Percentiles rank a stretch among this genome's conserved stretches.
phyloP scores from a whole-genome alignment of 2,329 filamentous ascomycete genomes.

The Cladosporium oxysporum region DNA sequence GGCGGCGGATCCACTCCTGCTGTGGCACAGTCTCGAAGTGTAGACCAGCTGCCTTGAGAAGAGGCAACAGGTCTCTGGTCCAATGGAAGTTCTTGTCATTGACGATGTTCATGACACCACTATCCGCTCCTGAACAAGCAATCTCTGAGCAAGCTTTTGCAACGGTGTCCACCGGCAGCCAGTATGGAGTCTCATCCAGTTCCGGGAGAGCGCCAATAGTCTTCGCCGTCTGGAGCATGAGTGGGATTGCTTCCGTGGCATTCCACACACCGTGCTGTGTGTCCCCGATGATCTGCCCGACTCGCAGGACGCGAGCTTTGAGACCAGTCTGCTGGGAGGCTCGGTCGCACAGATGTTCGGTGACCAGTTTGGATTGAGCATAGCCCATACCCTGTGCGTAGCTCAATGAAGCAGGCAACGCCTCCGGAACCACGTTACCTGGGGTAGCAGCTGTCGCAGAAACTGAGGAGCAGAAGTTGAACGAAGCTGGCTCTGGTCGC shows the following conservation, averaged over 20 bases:
- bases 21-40: constrained; percentile 47
- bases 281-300: constrained; percentile 53
- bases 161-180: constrained; percentile 49
- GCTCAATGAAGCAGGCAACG: neutral
- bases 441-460: constrained; percentile 24
- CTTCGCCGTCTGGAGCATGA: constrained; percentile 51
- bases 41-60: constrained; percentile 49
- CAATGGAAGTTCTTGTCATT: constrained; percentile 54
- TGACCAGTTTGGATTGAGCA: constrained; percentile 20
- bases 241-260: constrained; percentile 51
- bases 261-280: constrained; percentile 52
- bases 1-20: constrained; percentile 48
- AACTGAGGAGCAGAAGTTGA: constrained; percentile 18
- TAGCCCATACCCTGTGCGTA: constrained; percentile 20
- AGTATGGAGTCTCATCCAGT: constrained; percentile 41
- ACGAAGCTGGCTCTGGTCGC: constrained; percentile 29
- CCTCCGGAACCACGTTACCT: constrained; percentile 5
- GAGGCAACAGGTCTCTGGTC: constrained; percentile 56
- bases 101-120: constrained; percentile 37
- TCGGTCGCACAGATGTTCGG: constrained; percentile 36
- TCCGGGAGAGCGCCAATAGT: constrained; percentile 50
- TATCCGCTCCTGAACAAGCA: constrained; percentile 22
- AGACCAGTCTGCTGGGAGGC: constrained; percentile 31
- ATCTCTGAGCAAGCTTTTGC: constrained; percentile 40
- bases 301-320: constrained; percentile 33